Evolutionary conservation across 257 asterid genomes (phyloP).

Genomic region (Nicotiana attenuata): DNA sequence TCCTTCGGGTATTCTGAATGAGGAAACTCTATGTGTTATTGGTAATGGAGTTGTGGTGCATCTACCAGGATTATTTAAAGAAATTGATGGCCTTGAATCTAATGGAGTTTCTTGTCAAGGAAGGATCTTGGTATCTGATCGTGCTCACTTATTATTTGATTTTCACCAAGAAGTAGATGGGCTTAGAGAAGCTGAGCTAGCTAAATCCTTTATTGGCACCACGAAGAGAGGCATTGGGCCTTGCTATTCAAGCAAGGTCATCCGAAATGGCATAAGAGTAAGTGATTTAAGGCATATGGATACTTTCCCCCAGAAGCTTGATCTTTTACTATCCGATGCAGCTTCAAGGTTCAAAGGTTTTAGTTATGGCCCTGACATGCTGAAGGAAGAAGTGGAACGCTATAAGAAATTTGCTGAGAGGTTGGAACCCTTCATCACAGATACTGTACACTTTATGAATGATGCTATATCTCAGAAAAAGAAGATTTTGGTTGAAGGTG

Average conservation of each 20-base stretch:
- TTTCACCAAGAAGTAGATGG: conserved; percentile 84
- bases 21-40: conserved; percentile 37
- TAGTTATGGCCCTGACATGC: conserved; percentile 71
- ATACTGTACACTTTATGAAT: conserved; percentile 82
- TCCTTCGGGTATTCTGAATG: conserved; percentile 86
- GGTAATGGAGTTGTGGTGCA: conserved; percentile 97
- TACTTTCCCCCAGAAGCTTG: conserved; percentile 86
- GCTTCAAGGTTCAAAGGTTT: conserved; percentile 78
- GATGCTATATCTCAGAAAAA: conserved; percentile 60
- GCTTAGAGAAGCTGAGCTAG: conserved; percentile 87
- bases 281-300: conserved; percentile 97
- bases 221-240: conserved; percentile 98
- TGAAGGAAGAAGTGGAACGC: conserved; percentile 73
- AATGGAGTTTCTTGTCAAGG: conserved; percentile 79
- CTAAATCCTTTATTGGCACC: conserved; percentile 89
- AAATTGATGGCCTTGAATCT: conserved; percentile 81
- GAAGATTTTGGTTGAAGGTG: conserved; percentile 92
- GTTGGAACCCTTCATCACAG: conserved; percentile 78
- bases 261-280: conserved; percentile 86
- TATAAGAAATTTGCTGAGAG: conserved; percentile 81
- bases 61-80: conserved; percentile 78
- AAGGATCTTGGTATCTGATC: conserved; percentile 85
- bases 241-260: conserved; percentile 91
- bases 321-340: conserved; percentile 73
- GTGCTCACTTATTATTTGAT: conserved; percentile 91